phyloP scores from a whole-genome alignment of 331 rosid genomes.

The Quercus lobata region DNA sequence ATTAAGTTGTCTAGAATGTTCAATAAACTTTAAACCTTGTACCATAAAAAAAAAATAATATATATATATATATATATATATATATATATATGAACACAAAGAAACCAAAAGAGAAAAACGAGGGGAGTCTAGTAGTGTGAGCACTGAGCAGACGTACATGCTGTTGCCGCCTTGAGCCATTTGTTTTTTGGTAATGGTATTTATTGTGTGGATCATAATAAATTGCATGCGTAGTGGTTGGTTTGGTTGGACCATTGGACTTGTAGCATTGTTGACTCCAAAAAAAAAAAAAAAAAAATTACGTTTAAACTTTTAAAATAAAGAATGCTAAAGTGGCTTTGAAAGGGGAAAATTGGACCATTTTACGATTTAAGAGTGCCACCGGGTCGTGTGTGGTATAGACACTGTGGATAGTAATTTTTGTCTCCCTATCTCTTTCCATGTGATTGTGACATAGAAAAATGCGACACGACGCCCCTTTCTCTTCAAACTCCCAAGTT shows the following conservation, averaged over 20 bases:
- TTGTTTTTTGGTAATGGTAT: background rate
- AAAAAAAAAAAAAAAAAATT: background rate
- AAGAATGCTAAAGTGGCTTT: background rate
- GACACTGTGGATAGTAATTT: background rate
- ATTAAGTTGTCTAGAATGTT: conserved; percentile 13
- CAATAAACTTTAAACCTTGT: conserved; percentile 1
- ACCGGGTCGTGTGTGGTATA: background rate
- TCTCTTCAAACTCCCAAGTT: background rate
- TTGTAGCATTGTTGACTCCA: conserved; percentile 3
- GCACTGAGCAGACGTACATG: conserved; percentile 5
- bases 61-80: too few species aligned
- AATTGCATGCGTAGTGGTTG: too few species aligned
- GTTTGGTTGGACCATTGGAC: background rate
- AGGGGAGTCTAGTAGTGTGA: background rate
- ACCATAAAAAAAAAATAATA: background rate
- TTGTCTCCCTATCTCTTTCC: background rate
- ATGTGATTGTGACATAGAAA: conserved; percentile 19
- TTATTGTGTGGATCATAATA: background rate
- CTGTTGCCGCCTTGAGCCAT: conserved; percentile 7
- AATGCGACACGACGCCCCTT: background rate
- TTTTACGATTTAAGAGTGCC: background rate
- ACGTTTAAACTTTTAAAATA: background rate
- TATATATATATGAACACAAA: background rate
- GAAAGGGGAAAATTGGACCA: background rate
- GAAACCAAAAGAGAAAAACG: background rate